These are phyloP conservation scores for Blastobotrys serpentis DNA, from an alignment of 1,139 yeast genomes.

Conservation along the genomic window DNA sequence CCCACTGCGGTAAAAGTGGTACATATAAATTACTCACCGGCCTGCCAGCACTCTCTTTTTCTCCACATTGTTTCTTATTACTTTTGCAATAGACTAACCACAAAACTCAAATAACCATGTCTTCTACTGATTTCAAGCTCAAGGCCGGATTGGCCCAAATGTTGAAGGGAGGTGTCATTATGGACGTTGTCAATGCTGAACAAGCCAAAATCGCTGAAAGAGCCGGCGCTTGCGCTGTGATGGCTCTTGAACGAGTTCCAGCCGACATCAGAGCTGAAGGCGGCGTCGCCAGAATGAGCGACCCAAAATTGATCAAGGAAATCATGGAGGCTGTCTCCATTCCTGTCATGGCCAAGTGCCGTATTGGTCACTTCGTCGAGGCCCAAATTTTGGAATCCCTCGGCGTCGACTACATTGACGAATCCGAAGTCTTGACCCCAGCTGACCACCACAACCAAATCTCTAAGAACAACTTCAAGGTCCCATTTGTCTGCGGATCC, in stretches of 20 bases:
- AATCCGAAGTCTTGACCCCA: conserved; percentile 77
- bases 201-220: conserved; percentile 70
- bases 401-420: conserved; percentile 79
- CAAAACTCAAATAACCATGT: too few relatives aligned
- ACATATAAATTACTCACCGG: too few relatives aligned
- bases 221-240: conserved; percentile 90
- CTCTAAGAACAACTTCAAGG: conserved; percentile 57
- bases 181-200: conserved; percentile 61
- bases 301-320: conserved; percentile 74
- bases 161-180: conserved; percentile 73
- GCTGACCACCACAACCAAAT: conserved; percentile 74
- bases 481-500: conserved; percentile 87
- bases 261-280: conserved; percentile 85
- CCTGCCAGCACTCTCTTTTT: too few relatives aligned
- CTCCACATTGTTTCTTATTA: not conserved
- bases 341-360: conserved; percentile 80
- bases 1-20: too few relatives aligned
- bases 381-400: conserved; percentile 76
- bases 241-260: conserved; percentile 86
- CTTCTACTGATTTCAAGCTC: conserved; percentile 47
- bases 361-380: conserved; percentile 84
- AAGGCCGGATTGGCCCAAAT: conserved; percentile 86
- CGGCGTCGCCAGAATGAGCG: conserved; percentile 85
- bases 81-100: too few relatives aligned
- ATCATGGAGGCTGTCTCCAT: conserved; percentile 61